Base-by-base conservation (phyloP, 2,329 filamentous ascomycete species). In the Leptographium galeiforme region DNA sequence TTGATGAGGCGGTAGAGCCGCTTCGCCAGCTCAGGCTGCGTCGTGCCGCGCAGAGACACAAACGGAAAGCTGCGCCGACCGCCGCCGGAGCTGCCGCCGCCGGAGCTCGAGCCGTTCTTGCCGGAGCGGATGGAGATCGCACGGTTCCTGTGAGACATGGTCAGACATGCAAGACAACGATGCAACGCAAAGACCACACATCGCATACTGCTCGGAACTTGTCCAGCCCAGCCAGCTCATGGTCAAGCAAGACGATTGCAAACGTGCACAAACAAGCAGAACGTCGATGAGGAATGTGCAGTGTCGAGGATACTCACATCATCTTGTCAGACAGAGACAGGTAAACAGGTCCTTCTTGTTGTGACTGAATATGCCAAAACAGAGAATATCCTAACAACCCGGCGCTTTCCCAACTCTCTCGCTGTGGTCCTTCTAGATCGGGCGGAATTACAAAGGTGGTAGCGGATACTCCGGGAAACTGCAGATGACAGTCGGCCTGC, bases 1-100 rank as follows among this genome's bases (percentile, higher is more conserved):
- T 98, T 98, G 75, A 97, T 95, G 57, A 98, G 78, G 62, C 85
- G 85, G 76, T 84, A 94, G 51, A 98, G 82, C 66, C 85, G 87
- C 68, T 87, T 89, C 62, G 87, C 89, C 33, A 96, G 79, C 68
- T 96, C 89, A 6, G 90, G 88, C 66, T 95, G 89, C 61, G 85
- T 79, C 49, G 84, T 81, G 53, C 89, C 89, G 51, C 91, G 88
- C 53, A 98, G 81, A 19, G 89, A 93, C 59, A 80, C 82, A 72
- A 97, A 85, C 55, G 83, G 86, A 73, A 97, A 95, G 63, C 82
- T 84, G 62, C 43, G 41, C 46, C 78, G 82, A 53, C 25, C 45
- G 44, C 68, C 60, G 39, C 60, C 58, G 61, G 60, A 57, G n/a
- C 62, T 58, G 49, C 61, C 56, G 41, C 18, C 25, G 41, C 45